Base-by-base conservation (phyloP, 108 stramenopile species). In the Cyclotella cryptica region DNA sequence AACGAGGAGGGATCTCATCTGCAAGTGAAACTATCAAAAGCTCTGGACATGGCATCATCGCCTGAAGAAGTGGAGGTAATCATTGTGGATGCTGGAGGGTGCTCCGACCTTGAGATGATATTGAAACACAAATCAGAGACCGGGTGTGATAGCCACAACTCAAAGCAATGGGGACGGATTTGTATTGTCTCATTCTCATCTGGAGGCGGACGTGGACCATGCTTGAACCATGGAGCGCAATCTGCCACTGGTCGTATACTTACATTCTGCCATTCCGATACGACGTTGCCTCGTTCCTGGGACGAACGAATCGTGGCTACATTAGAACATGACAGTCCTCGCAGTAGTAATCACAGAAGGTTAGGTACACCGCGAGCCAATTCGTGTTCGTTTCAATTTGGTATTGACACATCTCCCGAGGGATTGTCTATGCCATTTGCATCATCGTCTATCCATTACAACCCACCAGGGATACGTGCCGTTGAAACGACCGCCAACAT, bases 201-300 rank as follows among this genome's bases (percentile, higher is more conserved):
- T 8, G 88, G 88, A n/a, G 88, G 89, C 29, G 94, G 94, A 46
- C 88, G 94, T 26, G 94, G 94, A 49, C 88, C 89, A 10, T 90
- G 90, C 62, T 69, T 93, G 27, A 95, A 95, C 76, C 87, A 69
- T 75, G 94, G 94, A 18, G 94, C 92, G 9, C 28, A 49, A 8
- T 52, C 80, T 62, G 89, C 92, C 17, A 45, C 69, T 21, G 94
- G 94, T 19, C 40, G 71, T 0, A 86, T 93, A 30, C 64, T 88
- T 26, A 86, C 91, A 19, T 95, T 95, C 85, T 82, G 88, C 22
- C 94, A 95, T 83, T 88, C 91, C 30, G 94, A 95, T 81, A 91
- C 91, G 17, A 51, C 47, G 17, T 68, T 91, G 35, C 85, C 91
- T 15, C 45, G 21, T 5, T 45, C 78, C 0, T 93, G 93, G 93